Evolutionary conservation across 2,329 filamentous ascomycete species (phyloP).

Genomic region (Chrysosphaeria jannelii): DNA sequence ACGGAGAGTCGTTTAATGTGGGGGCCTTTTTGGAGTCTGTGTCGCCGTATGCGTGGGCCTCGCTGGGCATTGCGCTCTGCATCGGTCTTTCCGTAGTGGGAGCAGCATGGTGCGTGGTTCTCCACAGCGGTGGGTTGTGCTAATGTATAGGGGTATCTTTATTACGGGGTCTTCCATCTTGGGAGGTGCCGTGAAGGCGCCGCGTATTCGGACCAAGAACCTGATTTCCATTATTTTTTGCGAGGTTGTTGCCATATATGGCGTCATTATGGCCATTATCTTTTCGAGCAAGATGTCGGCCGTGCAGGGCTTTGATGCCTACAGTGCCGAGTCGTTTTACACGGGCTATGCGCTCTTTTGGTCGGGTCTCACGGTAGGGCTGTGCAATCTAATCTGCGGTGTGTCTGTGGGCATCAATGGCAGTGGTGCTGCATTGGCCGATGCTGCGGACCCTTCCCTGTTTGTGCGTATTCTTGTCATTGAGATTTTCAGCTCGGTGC

Average conservation of each 20-base stretch:
- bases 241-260: slow-evolving; percentile 98
- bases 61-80: slow-evolving; percentile 69
- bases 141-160: slow-evolving; percentile 59
- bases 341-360: slow-evolving; percentile 91
- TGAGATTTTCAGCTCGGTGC: slow-evolving; percentile 94
- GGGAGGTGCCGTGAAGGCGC: slow-evolving; percentile 84
- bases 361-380: slow-evolving; percentile 76
- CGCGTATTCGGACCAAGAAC: slow-evolving; percentile 97
- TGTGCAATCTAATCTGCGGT: slow-evolving; percentile 90
- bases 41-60: slow-evolving; percentile 84
- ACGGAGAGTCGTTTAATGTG: slow-evolving; percentile 90
- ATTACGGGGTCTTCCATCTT: slow-evolving; percentile 94
- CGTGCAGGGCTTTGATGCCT: slow-evolving; percentile 31
- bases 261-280: slow-evolving; percentile 98
- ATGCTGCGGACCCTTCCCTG: slow-evolving; percentile 77
- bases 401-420: slow-evolving; percentile 95
- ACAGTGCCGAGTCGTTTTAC: slow-evolving; percentile 59
- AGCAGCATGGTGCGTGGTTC: slow-evolving; percentile 54
- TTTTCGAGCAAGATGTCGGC: slow-evolving; percentile 66
- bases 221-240: slow-evolving; percentile 99
- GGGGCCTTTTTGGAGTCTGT: slow-evolving; percentile 83
- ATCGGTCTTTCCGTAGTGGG: slow-evolving; percentile 91
- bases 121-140: neutral
- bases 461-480: slow-evolving; percentile 98
- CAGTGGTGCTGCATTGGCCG: slow-evolving; percentile 79